These are phyloP conservation scores for Suhomyces panamericanus DNA, from an alignment of 1,139 yeast species.

Conservation along the genomic window DNA sequence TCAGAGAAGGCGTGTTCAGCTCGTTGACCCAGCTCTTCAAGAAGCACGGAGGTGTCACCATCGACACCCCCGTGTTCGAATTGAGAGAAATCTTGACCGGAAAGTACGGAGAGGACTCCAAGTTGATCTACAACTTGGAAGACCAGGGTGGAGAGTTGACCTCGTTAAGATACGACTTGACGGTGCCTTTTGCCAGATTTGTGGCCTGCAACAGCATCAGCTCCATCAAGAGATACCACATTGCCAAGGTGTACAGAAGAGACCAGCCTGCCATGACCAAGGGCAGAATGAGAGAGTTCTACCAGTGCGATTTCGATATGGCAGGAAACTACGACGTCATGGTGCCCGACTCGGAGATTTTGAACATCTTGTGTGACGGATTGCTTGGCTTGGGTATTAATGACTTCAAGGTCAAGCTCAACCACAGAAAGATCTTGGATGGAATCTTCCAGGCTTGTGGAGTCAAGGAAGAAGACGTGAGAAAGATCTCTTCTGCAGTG, in stretches of 20 bases:
- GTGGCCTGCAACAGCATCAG: constrained; percentile 93
- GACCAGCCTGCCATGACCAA: constrained; percentile 99
- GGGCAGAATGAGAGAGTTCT: constrained; percentile 98
- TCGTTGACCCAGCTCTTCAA: constrained; percentile 75
- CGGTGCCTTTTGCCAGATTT: constrained; percentile 96
- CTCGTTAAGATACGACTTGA: constrained; percentile 90
- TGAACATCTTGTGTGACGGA: constrained; percentile 82
- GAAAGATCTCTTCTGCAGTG: constrained; percentile 91
- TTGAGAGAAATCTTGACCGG: constrained; percentile 93
- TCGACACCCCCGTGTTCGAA: constrained; percentile 97
- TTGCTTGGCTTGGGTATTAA: constrained; percentile 76
- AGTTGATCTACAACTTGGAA: constrained; percentile 88
- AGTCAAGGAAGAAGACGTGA: constrained; percentile 87
- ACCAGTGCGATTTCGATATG: constrained; percentile 96
- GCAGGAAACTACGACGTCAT: constrained; percentile 90
- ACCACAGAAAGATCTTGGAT: constrained; percentile 92
- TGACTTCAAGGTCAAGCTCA: constrained; percentile 87
- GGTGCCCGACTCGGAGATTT: constrained; percentile 94
- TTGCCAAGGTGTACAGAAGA: constrained; percentile 96
- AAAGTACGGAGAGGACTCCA: constrained; percentile 97
- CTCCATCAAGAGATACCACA: constrained; percentile 88
- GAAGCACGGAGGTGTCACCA: constrained; percentile 96
- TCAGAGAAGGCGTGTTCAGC: constrained; percentile 82
- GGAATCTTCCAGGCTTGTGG: constrained; percentile 96
- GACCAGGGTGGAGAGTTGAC: constrained; percentile 99